A percentile compares a stretch with the other conserved stretches of the same genome.
phyloP scores from a whole-genome alignment of 1,139 yeast species.

The Spencermartinsiella ligniputridi region DNA sequence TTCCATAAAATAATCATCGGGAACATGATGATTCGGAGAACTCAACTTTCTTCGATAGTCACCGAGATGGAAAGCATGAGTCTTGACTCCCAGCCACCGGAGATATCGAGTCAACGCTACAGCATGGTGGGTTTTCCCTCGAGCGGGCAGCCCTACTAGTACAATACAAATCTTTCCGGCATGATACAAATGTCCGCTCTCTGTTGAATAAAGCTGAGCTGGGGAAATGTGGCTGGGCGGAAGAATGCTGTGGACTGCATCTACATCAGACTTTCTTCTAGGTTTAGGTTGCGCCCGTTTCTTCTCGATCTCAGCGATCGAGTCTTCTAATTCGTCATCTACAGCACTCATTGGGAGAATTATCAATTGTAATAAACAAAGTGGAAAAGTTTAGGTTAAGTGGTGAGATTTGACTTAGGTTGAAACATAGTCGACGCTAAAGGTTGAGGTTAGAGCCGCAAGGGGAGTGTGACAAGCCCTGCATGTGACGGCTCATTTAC shows the following conservation, averaged over 20 bases:
- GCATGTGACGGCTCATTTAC: no score
- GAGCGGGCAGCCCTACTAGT: slow-evolving; percentile 90
- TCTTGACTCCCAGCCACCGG: slow-evolving; percentile 89
- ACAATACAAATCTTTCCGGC: slow-evolving; percentile 92
- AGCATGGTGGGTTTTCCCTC: slow-evolving; percentile 92
- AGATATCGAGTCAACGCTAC: slow-evolving; percentile 87
- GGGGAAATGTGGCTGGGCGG: slow-evolving; percentile 43
- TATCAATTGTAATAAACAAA: no score
- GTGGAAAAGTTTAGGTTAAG: no score
- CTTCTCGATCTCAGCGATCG: slow-evolving; percentile 3
- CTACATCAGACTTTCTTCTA: slow-evolving; percentile 27
- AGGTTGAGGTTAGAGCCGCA: no score
- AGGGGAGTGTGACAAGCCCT: no score
- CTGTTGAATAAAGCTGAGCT: slow-evolving; percentile 88
- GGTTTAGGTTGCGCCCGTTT: background rate
- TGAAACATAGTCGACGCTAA: no score
- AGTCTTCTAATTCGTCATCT: slow-evolving; percentile 1
- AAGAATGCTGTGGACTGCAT: slow-evolving; percentile 30
- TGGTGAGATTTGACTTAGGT: no score
- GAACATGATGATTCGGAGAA: slow-evolving; percentile 44
- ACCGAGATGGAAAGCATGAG: slow-evolving; percentile 88
- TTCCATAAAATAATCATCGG: slow-evolving; percentile 68
- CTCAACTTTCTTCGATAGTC: slow-evolving; percentile 71
- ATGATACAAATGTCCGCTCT: slow-evolving; percentile 83
- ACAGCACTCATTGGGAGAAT: slow-evolving; percentile 1